A percentile compares a stretch with the other conserved stretches of the same genome.
Conservation (phyloP, 2,329 filamentous ascomycete species). For the Calcarisporium arbuscula region DNA sequence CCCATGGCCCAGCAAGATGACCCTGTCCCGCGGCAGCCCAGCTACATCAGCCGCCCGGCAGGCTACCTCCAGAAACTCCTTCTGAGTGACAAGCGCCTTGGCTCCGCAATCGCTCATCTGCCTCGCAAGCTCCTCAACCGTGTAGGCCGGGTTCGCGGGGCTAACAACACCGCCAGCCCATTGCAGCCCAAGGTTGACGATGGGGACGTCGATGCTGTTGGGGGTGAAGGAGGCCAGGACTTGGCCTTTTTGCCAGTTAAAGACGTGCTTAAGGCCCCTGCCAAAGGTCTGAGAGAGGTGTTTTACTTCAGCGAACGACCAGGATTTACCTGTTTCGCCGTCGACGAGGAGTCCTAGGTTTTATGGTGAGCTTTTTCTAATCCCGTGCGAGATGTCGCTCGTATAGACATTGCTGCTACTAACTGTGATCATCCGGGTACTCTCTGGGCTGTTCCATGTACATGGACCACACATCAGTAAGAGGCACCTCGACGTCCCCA, state of each 20-base stretch:
- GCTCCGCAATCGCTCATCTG: constrained; percentile 76
- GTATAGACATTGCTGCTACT: no score
- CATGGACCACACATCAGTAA: constrained; percentile 71
- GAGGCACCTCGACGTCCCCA: constrained; percentile 60
- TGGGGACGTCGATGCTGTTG: constrained; percentile 78
- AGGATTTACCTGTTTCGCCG: constrained; percentile 57
- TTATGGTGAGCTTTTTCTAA: no score
- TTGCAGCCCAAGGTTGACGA: constrained; percentile 68
- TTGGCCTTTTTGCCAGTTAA: constrained; percentile 77
- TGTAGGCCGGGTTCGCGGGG: constrained; percentile 88
- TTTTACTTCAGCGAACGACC: constrained; percentile 66
- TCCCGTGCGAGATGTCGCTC: no score
- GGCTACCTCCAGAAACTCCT: constrained; percentile 57
- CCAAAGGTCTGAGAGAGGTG: constrained; percentile 68
- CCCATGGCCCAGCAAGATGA: constrained; percentile 70
- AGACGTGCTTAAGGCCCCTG: constrained; percentile 65
- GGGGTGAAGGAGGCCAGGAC: constrained; percentile 78
- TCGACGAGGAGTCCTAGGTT: constrained; percentile 76
- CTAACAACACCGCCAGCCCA: constrained; percentile 79
- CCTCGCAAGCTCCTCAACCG: constrained; percentile 72
- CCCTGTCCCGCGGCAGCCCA: constrained; percentile 63
- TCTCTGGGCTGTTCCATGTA: constrained; percentile 64
- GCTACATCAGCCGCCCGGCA: constrained; percentile 61
- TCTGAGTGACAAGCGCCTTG: constrained; percentile 69
- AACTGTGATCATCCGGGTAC: constrained; percentile 71